Conservation (phyloP, 148 eudicot genomes). For the Tetragonia tetragonoides region DNA sequence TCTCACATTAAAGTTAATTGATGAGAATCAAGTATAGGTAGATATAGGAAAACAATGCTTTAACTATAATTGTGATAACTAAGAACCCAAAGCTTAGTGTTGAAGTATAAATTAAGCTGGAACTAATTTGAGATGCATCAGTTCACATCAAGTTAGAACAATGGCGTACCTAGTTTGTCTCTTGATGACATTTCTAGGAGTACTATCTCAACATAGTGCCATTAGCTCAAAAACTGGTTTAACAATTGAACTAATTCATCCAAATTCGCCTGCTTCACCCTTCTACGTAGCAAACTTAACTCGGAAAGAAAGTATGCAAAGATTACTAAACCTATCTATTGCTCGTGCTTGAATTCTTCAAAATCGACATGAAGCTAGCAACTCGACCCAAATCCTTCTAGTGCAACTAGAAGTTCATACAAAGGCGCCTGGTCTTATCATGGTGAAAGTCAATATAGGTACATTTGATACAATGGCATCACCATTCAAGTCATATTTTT, state of each 20-base stretch:
- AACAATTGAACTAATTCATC: conserved; percentile 4
- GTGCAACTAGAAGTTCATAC: too few relatives aligned
- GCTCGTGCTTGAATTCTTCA: background rate
- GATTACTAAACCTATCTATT: background rate
- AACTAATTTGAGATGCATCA: background rate
- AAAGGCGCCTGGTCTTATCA: background rate
- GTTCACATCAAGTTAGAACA: background rate
- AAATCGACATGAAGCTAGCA: too few relatives aligned
- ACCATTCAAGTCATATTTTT: background rate
- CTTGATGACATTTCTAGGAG: too few relatives aligned
- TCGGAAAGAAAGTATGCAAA: background rate
- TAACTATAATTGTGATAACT: too few relatives aligned
- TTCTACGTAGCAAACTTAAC: background rate
- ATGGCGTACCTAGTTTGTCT: background rate
- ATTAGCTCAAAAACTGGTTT: background rate
- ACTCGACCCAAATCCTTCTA: background rate
- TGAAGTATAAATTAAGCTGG: background rate
- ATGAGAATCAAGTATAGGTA: background rate
- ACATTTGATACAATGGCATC: background rate
- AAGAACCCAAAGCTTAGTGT: background rate
- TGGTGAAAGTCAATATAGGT: background rate
- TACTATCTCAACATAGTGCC: background rate
- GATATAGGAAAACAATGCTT: background rate
- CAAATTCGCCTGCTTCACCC: conserved; percentile 6
- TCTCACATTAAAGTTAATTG: too few relatives aligned